phyloP scores from a whole-genome alignment of 805 yeast genomes.

The Brettanomyces bruxellensis region DNA sequence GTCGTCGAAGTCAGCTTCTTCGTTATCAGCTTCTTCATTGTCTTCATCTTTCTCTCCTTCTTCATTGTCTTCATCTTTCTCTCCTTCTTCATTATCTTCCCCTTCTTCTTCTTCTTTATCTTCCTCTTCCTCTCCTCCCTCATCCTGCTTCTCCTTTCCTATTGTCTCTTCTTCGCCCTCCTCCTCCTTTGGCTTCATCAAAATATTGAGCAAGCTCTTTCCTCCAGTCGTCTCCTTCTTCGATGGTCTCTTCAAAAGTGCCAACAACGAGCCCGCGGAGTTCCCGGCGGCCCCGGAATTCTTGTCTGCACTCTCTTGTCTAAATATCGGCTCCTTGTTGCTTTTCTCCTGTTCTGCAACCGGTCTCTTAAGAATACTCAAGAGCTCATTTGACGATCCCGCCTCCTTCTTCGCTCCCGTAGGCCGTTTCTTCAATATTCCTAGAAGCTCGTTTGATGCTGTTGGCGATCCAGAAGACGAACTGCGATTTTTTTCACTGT shows the following conservation, averaged over 20 bases:
- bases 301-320: not conserved
- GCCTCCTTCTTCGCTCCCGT: not conserved
- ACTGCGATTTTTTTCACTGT: not conserved
- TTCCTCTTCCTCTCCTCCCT: no score
- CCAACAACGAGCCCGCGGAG: not conserved
- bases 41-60: conserved; percentile 4
- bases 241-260: conserved; percentile 1
- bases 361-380: conserved; percentile 4
- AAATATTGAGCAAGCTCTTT: not conserved
- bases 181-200: not conserved
- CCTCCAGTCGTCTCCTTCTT: not conserved
- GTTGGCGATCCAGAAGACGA: not conserved
- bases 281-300: not conserved
- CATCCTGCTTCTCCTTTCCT: not conserved
- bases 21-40: not conserved
- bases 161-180: not conserved
- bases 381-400: not conserved
- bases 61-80: conserved; percentile 12
- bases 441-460: not conserved
- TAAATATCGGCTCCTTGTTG: no score
- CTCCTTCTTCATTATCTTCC: not conserved
- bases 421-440: not conserved
- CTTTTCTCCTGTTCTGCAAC: no score
- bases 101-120: not conserved
- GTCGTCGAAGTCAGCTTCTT: conserved; percentile 1